phyloP scores from a whole-genome alignment of 345 rosid genomes.

The Litchi chinensis region DNA sequence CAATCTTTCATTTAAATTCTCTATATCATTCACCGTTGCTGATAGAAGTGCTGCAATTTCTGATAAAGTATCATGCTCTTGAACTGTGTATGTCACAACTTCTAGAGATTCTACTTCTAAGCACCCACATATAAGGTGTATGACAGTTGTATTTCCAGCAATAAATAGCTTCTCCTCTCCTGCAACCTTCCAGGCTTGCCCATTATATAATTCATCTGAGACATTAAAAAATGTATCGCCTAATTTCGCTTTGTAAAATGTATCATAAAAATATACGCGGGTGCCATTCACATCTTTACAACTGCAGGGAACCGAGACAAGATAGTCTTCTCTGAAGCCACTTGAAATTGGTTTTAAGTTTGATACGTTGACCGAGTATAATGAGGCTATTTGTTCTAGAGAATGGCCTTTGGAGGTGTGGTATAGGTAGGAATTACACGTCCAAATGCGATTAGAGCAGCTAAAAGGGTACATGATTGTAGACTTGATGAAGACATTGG shows the following conservation, averaged over 20 bases:
- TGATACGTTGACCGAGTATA: slow-evolving; percentile 30
- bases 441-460: slow-evolving; percentile 20
- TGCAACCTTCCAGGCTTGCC: slow-evolving; percentile 34
- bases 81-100: slow-evolving; percentile 36
- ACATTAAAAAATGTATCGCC: slow-evolving; percentile 17
- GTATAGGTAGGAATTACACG: slow-evolving; percentile 34
- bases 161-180: slow-evolving; percentile 19
- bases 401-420: slow-evolving; percentile 29
- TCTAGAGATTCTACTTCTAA: slow-evolving; percentile 20
- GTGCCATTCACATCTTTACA: slow-evolving; percentile 41
- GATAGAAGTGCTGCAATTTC: slow-evolving; percentile 33
- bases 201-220: slow-evolving; percentile 9
- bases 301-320: slow-evolving; percentile 36
- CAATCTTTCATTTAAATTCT: slow-evolving; percentile 17
- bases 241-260: slow-evolving; percentile 17
- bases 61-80: slow-evolving; percentile 27
- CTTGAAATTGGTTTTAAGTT: slow-evolving; percentile 25
- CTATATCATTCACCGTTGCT: slow-evolving; percentile 20
- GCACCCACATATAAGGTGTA: slow-evolving; percentile 38
- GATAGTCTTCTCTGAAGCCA: slow-evolving; percentile 27
- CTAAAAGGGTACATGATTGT: slow-evolving; percentile 26
- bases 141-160: slow-evolving; percentile 14
- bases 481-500: neutral
- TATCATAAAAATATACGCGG: slow-evolving; percentile 32
- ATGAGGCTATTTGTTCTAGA: slow-evolving; percentile 23